Base-by-base conservation (phyloP, 768 basidiomycete species). In the Lactifluus rugatus region DNA sequence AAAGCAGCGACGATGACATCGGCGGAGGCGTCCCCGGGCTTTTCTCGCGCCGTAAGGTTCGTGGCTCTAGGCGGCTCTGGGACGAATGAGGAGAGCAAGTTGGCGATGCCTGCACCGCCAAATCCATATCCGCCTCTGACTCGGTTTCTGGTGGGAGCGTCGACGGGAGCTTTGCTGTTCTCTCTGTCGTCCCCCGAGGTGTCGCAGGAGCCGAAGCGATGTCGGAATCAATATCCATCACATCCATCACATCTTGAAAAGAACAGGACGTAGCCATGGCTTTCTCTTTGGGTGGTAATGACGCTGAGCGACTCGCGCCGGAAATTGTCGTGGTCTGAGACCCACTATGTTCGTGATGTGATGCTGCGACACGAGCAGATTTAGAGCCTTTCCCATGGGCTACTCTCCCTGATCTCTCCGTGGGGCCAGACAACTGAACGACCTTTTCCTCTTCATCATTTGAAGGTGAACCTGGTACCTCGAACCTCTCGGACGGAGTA, bases 1-100 rank as follows among this genome's bases (percentile, higher is more conserved):
- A 52, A 11, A 55, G 63, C 13, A 58, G 31, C 21, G 63, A 57
- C 11, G 62, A 58, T 8, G 64, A 61, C 2, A 58, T 28, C 1
- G 62, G 58, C 13, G 60, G 63, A 23, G 64, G 59, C 21, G 59
- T 61, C 16, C 19, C 39, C 6, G 49, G 53, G 39, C 37, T 58
- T 31, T 46, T 44, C 6, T 36, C 31, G 26, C 23, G 48, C 36
- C 39, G 31, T 9, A 31, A 36, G 25, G 17, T 16, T 21, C 16
- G 34, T 9, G 55, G 17, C 17, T 28, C 39, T 17, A 26, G 13
- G 11, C 17, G 47, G n/a, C n/a, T n/a, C 16, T 46, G 25, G 8
- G 23, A 56, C 21, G 49, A 54, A n/a, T 31, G 52, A 16, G 28
- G 14, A 44, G 47, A 26, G 14, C 10, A 34, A 48, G 34, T 21